These are phyloP conservation scores for Penicillium roqueforti DNA, from an alignment of 495 filamentous ascomycete species.

Conservation along the genomic window DNA sequence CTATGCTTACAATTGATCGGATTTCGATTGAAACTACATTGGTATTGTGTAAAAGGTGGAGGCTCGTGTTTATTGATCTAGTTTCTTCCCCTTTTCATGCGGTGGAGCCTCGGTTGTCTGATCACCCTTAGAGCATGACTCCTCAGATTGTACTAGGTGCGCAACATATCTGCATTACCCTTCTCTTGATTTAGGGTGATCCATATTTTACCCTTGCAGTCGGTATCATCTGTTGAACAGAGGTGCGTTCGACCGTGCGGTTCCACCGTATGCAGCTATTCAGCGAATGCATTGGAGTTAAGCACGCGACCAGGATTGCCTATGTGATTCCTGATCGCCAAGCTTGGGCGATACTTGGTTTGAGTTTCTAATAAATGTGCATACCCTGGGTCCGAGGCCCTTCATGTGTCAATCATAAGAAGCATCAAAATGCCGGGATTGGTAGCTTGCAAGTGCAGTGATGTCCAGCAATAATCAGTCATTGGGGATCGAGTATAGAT, in stretches of 20 bases:
- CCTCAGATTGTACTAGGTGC: constrained; percentile 1
- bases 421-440: background rate
- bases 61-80: background rate
- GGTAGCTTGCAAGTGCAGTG: background rate
- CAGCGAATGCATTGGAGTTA: constrained; percentile 5
- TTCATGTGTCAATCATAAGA: constrained; percentile 6
- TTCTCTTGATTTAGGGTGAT: background rate
- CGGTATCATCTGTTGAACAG: no score
- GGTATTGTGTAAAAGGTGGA: background rate
- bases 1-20: constrained; percentile 2
- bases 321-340: background rate
- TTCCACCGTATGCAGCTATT: constrained; percentile 2
- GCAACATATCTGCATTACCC: background rate
- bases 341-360: background rate
- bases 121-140: background rate
- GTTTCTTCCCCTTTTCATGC: background rate
- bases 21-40: background rate
- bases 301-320: constrained; percentile 11
- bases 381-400: background rate
- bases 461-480: constrained; percentile 27
- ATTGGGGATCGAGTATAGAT: constrained; percentile 32
- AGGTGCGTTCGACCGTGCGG: background rate
- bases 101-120: background rate
- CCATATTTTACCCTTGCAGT: background rate
- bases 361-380: background rate